These are phyloP conservation scores for Peterozyma toletana DNA, from an alignment of 805 yeast species.

Conservation along the genomic window DNA sequence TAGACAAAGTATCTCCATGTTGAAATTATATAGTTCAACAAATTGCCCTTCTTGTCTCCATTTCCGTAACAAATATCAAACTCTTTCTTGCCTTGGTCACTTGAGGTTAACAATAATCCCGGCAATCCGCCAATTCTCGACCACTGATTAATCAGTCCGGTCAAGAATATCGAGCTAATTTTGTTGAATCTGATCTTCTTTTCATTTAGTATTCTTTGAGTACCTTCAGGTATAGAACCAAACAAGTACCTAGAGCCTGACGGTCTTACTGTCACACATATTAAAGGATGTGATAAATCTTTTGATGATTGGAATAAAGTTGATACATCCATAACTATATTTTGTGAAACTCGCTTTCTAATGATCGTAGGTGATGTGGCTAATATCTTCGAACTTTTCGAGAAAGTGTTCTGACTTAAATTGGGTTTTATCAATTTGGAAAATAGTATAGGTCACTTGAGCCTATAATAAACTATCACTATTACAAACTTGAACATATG, in stretches of 20 bases:
- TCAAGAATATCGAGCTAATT: constrained; percentile 59
- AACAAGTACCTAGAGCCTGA: constrained; percentile 54
- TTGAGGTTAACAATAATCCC: constrained; percentile 74
- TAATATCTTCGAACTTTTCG: too few species aligned
- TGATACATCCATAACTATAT: background rate
- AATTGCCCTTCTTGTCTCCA: constrained; percentile 17
- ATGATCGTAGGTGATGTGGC: too few species aligned
- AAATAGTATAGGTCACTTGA: too few species aligned
- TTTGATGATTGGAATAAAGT: constrained; percentile 46
- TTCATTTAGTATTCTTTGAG: constrained; percentile 69
- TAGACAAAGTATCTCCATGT: constrained; percentile 87
- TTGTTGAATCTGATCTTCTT: constrained; percentile 49
- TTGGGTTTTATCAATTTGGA: too few species aligned
- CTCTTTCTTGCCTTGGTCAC: constrained; percentile 64
- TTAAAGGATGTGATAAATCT: constrained; percentile 51
- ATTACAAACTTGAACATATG: too few species aligned
- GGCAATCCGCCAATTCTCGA: constrained; percentile 85
- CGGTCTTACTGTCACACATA: constrained; percentile 40
- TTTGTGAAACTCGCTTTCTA: too few species aligned
- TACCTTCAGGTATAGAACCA: constrained; percentile 82
- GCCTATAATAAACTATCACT: too few species aligned
- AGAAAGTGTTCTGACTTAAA: too few species aligned
- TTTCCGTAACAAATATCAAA: constrained; percentile 50
- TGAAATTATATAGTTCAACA: constrained; percentile 52
- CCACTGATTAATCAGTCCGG: constrained; percentile 72